Evolutionary conservation across 2,329 filamentous ascomycete genomes (phyloP), one percentile per base, ranked within the genome.

Genomic region (Epichloe glyceriae): DNA sequence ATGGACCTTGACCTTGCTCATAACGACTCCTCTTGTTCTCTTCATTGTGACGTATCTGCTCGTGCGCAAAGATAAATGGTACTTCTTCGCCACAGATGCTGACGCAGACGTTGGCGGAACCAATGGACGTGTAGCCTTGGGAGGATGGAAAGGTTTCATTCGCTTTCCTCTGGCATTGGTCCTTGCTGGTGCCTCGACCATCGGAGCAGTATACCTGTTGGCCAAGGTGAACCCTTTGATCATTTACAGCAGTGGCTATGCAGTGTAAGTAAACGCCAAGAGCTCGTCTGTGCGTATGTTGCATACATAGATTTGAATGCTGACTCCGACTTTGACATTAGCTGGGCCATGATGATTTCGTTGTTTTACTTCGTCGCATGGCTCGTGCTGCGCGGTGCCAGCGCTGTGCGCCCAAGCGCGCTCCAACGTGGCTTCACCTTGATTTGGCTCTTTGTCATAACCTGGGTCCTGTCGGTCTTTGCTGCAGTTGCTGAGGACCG

Each of bases 171-270:
- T 95, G 47, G 80, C 88, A 1, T 73, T 95, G 40, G 61, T 76
- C 19, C 73, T 88, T 35, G 77, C 90, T 0, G 79, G 78, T 1
- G 82, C 75, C 0, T 70, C 85, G n/a, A 80, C 85, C 0, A 65
- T 94, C 22, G 86, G 80, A 0, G 73, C 88, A 17, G 85, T 86
- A 1, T 86, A 86, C 57, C 67, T 97, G 48, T 61, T 95, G 41
- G 79, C 79, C 38, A 94, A 93, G 65, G 70, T 91, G 62, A 97
- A 97, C 62, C 89, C 91, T 1, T 78, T 88, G 59, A 88, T 97
- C 59, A 73, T 93, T n/a, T 93, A 96, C 69, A 90, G 88, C 67
- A 94, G 86, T 59, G 77, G 83, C 46, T 97, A 93, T 64, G 76
- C 86, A 5, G 85, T 96, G 61, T 77, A 62, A 65, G 74, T 49